phyloP scores from a whole-genome alignment of 2,329 filamentous ascomycete species.

The Penicillium sp. region DNA sequence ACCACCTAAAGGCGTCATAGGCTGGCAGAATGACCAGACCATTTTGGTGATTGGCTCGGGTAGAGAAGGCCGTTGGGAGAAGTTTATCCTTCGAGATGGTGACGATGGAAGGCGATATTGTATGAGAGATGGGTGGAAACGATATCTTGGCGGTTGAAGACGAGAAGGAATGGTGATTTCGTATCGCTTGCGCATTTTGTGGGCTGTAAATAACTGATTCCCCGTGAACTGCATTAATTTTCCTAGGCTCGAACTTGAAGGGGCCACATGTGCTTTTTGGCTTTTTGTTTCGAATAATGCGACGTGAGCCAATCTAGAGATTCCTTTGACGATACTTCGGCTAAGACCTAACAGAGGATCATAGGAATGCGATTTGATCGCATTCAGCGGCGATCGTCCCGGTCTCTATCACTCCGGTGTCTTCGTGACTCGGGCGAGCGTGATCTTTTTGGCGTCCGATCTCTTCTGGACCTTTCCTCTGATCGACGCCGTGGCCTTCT shows the following conservation, averaged over 20 bases:
- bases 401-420: constrained; percentile 29
- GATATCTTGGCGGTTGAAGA: constrained; percentile 59
- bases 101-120: constrained; percentile 68
- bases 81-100: constrained; percentile 70
- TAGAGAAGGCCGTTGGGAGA: constrained; percentile 82
- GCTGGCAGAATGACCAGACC: constrained; percentile 75
- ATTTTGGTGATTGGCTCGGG: constrained; percentile 78
- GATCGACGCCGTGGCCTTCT: constrained; percentile 26
- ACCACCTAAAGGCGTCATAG: constrained; percentile 79
- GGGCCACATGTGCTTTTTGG: not conserved
- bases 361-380: constrained; percentile 3
- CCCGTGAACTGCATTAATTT: not conserved
- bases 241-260: not conserved
- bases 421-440: constrained; percentile 30
- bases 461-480: constrained; percentile 25
- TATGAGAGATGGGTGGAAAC: constrained; percentile 77
- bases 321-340: not conserved
- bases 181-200: not conserved
- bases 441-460: constrained; percentile 29
- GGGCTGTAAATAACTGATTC: not conserved
- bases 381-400: constrained; percentile 32
- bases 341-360: not conserved
- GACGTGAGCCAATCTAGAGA: not conserved
- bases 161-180: not conserved
- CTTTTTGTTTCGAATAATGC: not conserved